Conservation (phyloP, 768 basidiomycete genomes). For the Tylopilus felleus region DNA sequence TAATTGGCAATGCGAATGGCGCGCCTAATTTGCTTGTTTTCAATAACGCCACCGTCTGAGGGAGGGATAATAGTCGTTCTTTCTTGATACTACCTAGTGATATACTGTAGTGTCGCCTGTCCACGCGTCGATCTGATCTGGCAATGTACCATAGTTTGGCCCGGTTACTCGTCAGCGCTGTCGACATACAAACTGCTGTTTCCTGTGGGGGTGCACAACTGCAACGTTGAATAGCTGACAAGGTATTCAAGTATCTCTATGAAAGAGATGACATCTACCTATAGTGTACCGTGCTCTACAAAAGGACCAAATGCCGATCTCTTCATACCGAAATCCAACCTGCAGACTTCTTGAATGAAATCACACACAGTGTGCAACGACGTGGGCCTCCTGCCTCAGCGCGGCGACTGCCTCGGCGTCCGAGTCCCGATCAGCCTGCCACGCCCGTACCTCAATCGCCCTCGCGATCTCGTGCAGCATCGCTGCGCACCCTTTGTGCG, state of each 20-base stretch:
- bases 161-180: background rate
- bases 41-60: constrained; percentile 64
- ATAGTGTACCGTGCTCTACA: background rate
- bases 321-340: constrained; percentile 3
- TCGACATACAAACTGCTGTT: too few species aligned
- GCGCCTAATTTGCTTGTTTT: constrained; percentile 74
- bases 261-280: background rate
- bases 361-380: constrained; percentile 38
- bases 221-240: too few species aligned
- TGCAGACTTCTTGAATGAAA: constrained; percentile 3
- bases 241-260: too few species aligned
- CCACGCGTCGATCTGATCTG: constrained; percentile 2
- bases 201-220: too few species aligned
- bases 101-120: background rate
- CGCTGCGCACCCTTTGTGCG: constrained; percentile 60
- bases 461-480: constrained; percentile 65
- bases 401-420: constrained; percentile 68
- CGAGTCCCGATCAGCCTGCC: constrained; percentile 68
- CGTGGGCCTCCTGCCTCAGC: constrained; percentile 67
- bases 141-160: constrained; percentile 12
- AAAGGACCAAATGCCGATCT: background rate
- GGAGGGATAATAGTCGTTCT: background rate
- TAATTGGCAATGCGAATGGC: constrained; percentile 42
- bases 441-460: constrained; percentile 57
- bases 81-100: constrained; percentile 3